Evolutionary conservation across 768 basidiomycete species (phyloP).

Genomic region (Exidia glandulosa): DNA sequence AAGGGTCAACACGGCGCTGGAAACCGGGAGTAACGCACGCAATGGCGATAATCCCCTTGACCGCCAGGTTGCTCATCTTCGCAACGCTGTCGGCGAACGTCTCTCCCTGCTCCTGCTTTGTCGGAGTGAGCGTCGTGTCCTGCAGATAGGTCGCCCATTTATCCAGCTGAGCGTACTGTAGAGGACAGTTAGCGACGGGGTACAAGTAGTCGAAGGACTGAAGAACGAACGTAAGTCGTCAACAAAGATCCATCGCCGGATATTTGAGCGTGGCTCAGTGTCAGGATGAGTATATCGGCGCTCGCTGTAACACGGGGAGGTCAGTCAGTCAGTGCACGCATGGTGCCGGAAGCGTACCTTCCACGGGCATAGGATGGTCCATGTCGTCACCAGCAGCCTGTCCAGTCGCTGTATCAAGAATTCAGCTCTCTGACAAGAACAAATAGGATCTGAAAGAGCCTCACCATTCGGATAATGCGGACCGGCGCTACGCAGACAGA

Average conservation of each 20-base stretch:
- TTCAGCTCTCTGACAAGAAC: no score
- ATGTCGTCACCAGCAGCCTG: no score
- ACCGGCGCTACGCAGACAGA: no score
- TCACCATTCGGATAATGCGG: no score
- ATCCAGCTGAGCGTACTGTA: constrained; percentile 10
- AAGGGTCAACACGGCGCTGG: constrained; percentile 6
- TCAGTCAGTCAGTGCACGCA: background rate
- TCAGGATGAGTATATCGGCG: constrained; percentile 8
- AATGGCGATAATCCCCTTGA: constrained; percentile 17
- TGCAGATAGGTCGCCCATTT: constrained; percentile 13
- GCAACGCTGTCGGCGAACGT: constrained; percentile 8
- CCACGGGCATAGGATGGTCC: no score
- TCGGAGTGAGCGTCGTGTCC: constrained; percentile 2
- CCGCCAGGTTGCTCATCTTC: constrained; percentile 13
- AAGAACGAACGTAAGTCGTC: constrained; percentile 3
- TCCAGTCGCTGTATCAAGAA: no score
- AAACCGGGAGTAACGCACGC: constrained; percentile 8
- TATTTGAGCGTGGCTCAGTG: background rate
- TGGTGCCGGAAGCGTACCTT: no score
- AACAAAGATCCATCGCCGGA: background rate
- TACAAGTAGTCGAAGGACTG: no score
- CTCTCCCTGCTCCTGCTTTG: constrained; percentile 3
- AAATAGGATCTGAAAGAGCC: no score
- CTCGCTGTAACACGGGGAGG: constrained; percentile 2
- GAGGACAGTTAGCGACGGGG: background rate